Percentiles rank a stretch among this genome's conserved stretches.
Evolutionary conservation across 805 yeast genomes (phyloP).

Genomic region (Scheffersomyces lignosus): DNA sequence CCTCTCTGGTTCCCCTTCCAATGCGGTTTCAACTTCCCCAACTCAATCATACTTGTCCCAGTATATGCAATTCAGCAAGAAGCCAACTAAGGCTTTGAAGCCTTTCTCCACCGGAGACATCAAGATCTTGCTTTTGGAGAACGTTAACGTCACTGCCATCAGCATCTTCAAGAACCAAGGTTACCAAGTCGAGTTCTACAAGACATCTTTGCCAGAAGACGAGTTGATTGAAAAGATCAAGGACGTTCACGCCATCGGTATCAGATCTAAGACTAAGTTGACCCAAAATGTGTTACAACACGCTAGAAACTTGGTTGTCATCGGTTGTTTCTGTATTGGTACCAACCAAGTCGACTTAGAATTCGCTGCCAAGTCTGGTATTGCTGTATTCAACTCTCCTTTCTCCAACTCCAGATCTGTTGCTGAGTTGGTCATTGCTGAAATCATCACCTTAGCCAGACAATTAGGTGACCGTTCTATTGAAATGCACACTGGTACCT

Average conservation of each 20-base stretch:
- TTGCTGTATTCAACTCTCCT: slow-evolving; percentile 97
- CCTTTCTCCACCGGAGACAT: slow-evolving; percentile 96
- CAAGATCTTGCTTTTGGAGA: slow-evolving; percentile 86
- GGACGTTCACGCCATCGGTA: slow-evolving; percentile 95
- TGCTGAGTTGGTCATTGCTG: slow-evolving; percentile 95
- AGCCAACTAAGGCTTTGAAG: slow-evolving; percentile 71
- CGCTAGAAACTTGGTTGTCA: slow-evolving; percentile 84
- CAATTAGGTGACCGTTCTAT: slow-evolving; percentile 96
- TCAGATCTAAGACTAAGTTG: slow-evolving; percentile 93
- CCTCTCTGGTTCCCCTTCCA: slow-evolving; percentile 48
- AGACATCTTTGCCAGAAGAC: slow-evolving; percentile 85
- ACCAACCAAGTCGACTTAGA: slow-evolving; percentile 96
- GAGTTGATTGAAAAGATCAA: slow-evolving; percentile 92
- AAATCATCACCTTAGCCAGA: slow-evolving; percentile 90
- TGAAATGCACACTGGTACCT: slow-evolving; percentile 93
- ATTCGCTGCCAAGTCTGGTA: slow-evolving; percentile 87
- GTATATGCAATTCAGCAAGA: slow-evolving; percentile 44
- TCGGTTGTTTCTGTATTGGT: slow-evolving; percentile 99
- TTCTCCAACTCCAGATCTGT: slow-evolving; percentile 98
- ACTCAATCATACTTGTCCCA: slow-evolving; percentile 71
- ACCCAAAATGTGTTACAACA: slow-evolving; percentile 75
- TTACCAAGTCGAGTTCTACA: slow-evolving; percentile 93
- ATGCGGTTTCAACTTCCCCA: slow-evolving; percentile 79
- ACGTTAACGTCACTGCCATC: slow-evolving; percentile 91
- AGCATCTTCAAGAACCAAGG: slow-evolving; percentile 85